A percentile compares a stretch with the other conserved stretches of the same genome.
Conservation (phyloP, 768 basidiomycete species). For the Agaricus subrufescens region DNA sequence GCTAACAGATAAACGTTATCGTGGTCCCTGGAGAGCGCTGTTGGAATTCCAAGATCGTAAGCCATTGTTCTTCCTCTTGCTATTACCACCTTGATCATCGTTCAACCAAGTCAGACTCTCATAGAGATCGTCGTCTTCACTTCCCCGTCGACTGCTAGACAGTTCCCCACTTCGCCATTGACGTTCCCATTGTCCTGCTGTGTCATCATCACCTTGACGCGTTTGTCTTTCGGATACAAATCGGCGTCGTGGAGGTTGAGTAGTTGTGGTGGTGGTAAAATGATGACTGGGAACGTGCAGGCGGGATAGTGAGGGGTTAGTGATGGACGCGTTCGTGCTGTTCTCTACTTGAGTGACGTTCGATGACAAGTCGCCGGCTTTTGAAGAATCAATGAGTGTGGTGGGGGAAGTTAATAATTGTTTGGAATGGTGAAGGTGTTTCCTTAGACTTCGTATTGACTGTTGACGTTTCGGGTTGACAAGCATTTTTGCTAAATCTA, state of each 20-base stretch:
- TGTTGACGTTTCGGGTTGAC: slow-evolving; percentile 69
- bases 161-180: slow-evolving; percentile 24
- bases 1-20: background rate
- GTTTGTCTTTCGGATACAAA: background rate
- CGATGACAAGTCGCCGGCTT: too few species aligned
- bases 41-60: background rate
- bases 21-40: background rate
- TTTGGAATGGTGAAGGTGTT: slow-evolving; percentile 36
- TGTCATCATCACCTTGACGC: slow-evolving; percentile 13
- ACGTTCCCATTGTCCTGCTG: slow-evolving; percentile 22
- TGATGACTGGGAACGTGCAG: background rate
- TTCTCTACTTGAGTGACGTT: background rate
- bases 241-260: background rate
- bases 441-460: slow-evolving; percentile 68
- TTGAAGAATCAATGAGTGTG: background rate
- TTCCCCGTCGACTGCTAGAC: slow-evolving; percentile 17
- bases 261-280: background rate
- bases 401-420: background rate
- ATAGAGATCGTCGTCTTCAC: slow-evolving; percentile 27
- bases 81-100: background rate
- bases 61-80: background rate
- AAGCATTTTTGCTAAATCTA: slow-evolving; percentile 62
- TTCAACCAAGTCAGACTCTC: slow-evolving; percentile 19
- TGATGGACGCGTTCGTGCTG: background rate
- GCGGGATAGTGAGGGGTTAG: background rate